A percentile compares a stretch with the other conserved stretches of the same genome.
Conservation (phyloP, 176 grass and related monocot genomes). For the Zoysia japonica region DNA sequence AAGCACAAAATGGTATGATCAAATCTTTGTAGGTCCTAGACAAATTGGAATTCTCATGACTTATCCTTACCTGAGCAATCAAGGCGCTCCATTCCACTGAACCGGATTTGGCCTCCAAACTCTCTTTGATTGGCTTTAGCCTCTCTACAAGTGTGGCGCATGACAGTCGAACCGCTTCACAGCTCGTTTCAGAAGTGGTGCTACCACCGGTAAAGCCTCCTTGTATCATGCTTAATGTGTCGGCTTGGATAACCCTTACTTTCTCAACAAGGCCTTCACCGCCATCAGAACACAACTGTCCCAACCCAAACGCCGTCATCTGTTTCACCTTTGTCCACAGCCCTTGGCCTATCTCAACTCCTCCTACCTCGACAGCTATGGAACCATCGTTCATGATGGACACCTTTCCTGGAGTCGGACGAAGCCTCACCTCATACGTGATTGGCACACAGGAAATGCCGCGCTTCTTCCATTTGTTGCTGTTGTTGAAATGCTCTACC, state of each 20-base stretch:
- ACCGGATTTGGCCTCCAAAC: slow-evolving; percentile 45
- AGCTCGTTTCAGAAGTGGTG: slow-evolving; percentile 78
- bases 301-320: slow-evolving; percentile 65
- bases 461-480: slow-evolving; percentile 76
- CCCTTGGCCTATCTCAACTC: slow-evolving; percentile 82
- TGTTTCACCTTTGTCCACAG: slow-evolving; percentile 92
- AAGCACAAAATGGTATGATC: background rate
- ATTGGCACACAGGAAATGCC: slow-evolving; percentile 85
- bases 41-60: background rate
- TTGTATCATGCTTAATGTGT: slow-evolving; percentile 71
- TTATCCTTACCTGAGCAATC: slow-evolving; percentile 54
- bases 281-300: slow-evolving; percentile 49
- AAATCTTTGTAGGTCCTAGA: background rate
- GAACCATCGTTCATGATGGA: slow-evolving; percentile 87
- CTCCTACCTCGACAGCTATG: slow-evolving; percentile 79
- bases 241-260: slow-evolving; percentile 73
- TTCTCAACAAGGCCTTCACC: slow-evolving; percentile 59
- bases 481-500: slow-evolving; percentile 55
- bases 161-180: slow-evolving; percentile 63
- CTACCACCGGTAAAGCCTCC: slow-evolving; percentile 75
- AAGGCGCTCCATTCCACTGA: slow-evolving; percentile 57
- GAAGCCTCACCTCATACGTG: slow-evolving; percentile 43
- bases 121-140: slow-evolving; percentile 71
- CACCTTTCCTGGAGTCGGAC: slow-evolving; percentile 63
- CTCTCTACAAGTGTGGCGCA: slow-evolving; percentile 57